Base-by-base conservation (phyloP, 1,284 basidiomycete genomes). In the Boletellus deceptivus region DNA sequence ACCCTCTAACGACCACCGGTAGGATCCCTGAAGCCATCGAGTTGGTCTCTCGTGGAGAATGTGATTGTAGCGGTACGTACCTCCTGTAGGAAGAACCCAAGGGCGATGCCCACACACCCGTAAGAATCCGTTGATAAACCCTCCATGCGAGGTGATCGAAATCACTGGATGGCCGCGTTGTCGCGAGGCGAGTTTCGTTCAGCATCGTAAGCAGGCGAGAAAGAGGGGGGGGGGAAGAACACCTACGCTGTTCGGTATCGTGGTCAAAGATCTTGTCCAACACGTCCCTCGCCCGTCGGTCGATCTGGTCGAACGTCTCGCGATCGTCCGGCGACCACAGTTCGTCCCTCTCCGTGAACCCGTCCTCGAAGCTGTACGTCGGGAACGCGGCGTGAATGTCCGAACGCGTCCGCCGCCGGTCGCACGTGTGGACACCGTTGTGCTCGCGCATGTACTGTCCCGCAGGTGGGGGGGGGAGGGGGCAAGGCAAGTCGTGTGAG, bases 371-470 rank as follows among this genome's bases (percentile, higher is more conserved):
- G 1, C 46, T 56, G 61, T 87, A 86, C 6, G 69, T 63, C 0
- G 89, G 86, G 59, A 88, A 93, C 2, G 74, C 65, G 0, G 64
- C 55, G 0, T 67, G 55, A 48, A 94, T 83, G 45, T 78, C 75
- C 0, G 81, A 74, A 48, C 76, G 72, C 0, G 78, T 72, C 13
- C 72, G 72, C 8, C 89, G 80, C 56, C 80, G 78, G 63, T 91
- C 89, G 61, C 89, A 91, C 0, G 85, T 88, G 59, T 91, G 86
- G 1, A 80, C 75, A 0, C 89, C 88, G 49, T 82, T 79, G 50
- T 78, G 73, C 67, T 91, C 89, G 16, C 88, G 78, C 27, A 79
- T 75, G 54, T 84, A 76, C 86, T 87, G 41, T 9, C 13, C 16
- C n/a, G 6, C 16, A n/a, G n/a, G n/a, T n/a, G n/a, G 14, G 11